Conservation (phyloP, 192 early-diverging fungal genomes). For the Kappamyces sp. region DNA sequence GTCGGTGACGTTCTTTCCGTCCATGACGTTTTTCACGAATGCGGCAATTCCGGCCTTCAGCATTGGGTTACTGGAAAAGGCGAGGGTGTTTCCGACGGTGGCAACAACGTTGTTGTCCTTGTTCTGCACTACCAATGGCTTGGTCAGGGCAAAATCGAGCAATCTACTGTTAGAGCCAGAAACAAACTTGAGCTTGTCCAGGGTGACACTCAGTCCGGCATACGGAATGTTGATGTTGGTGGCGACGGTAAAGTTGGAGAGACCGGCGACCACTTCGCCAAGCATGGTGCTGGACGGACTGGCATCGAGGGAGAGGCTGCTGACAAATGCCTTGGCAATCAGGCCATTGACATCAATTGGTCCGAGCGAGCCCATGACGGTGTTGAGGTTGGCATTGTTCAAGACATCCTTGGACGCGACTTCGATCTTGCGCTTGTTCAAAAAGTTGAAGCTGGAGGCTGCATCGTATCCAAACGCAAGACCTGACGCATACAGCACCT, state of each 20-base stretch:
- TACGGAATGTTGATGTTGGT: too few relatives aligned
- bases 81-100: neutral
- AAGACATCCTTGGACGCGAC: neutral
- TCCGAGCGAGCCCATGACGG: neutral
- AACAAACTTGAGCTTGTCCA: neutral
- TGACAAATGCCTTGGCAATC: neutral
- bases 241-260: neutral
- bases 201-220: too few relatives aligned
- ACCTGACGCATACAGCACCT: neutral
- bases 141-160: neutral
- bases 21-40: neutral
- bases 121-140: neutral
- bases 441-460: constrained; percentile 6
- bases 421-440: neutral
- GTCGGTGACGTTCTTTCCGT: constrained; percentile 4
- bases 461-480: constrained; percentile 11
- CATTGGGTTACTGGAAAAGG: neutral
- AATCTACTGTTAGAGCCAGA: neutral
- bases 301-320: neutral
- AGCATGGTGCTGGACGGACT: neutral
- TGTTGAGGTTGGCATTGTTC: constrained; percentile 1
- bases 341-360: neutral
- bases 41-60: neutral
- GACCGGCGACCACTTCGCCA: constrained; percentile 1
- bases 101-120: neutral